These are phyloP conservation scores for Metroxylon sagu DNA, from an alignment of 176 grass and related monocot genomes.

Conservation along the genomic window DNA sequence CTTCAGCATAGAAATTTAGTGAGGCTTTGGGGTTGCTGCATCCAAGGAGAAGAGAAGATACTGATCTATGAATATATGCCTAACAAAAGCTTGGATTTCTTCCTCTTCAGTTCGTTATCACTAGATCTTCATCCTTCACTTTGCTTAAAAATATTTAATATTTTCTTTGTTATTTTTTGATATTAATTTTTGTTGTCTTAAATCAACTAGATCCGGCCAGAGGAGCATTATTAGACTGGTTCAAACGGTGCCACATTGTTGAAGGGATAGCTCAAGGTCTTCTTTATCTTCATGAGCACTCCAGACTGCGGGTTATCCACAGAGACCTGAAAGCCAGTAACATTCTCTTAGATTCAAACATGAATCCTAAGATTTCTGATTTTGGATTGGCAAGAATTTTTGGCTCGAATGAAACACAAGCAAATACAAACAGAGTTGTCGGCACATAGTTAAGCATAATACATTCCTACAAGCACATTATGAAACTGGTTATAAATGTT, in stretches of 20 bases:
- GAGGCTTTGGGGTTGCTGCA: constrained; percentile 4
- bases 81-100: constrained; percentile 27
- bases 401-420: constrained; percentile 15
- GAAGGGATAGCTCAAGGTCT: constrained; percentile 33
- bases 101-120: constrained; percentile 8
- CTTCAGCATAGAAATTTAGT: constrained; percentile 23
- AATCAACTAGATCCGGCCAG: constrained; percentile 1
- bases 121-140: background rate
- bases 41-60: constrained; percentile 17
- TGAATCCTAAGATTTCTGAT: constrained; percentile 36
- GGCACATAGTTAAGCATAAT: constrained; percentile 28
- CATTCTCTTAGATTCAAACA: constrained; percentile 21
- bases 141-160: background rate
- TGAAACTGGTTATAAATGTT: background rate
- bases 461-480: background rate
- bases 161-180: background rate
- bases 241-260: background rate
- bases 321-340: constrained; percentile 29
- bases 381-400: constrained; percentile 31
- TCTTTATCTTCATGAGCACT: constrained; percentile 30
- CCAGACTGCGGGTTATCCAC: constrained; percentile 13
- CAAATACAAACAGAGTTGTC: constrained; percentile 24
- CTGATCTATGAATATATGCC: constrained; percentile 21
- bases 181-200: background rate
- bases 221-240: constrained; percentile 8